These are phyloP conservation scores for Osmanthus fragrans DNA, from an alignment of 257 asterid species.

Conservation along the genomic window DNA sequence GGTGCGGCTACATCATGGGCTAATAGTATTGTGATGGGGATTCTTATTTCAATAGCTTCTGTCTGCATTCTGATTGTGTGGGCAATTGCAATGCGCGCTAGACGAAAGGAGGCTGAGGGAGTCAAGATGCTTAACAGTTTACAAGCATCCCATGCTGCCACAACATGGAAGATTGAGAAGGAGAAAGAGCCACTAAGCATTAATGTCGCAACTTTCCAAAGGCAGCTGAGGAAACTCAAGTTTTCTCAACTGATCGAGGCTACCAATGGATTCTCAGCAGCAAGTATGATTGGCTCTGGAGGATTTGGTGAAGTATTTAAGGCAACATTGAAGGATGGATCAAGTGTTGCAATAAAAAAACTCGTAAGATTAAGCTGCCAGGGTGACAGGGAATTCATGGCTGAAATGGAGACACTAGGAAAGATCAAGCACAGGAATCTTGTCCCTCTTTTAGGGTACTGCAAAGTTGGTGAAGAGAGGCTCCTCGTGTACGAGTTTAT, in stretches of 20 bases:
- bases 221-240: slow-evolving; percentile 74
- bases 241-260: slow-evolving; percentile 92
- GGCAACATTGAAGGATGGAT: slow-evolving; percentile 87
- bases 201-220: slow-evolving; percentile 86
- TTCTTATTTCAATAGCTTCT: slow-evolving; percentile 74
- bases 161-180: slow-evolving; percentile 94
- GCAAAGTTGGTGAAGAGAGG: slow-evolving; percentile 91
- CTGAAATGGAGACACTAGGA: slow-evolving; percentile 93
- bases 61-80: slow-evolving; percentile 73
- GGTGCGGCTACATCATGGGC: slow-evolving; percentile 58
- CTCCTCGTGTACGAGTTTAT: slow-evolving; percentile 82
- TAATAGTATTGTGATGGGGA: slow-evolving; percentile 80
- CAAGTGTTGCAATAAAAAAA: slow-evolving; percentile 87
- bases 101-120: slow-evolving; percentile 70
- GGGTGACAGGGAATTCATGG: slow-evolving; percentile 94
- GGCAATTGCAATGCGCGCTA: slow-evolving; percentile 74
- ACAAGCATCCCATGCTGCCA: slow-evolving; percentile 66
- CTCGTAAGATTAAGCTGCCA: slow-evolving; percentile 80
- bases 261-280: slow-evolving; percentile 87
- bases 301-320: slow-evolving; percentile 93
- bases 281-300: slow-evolving; percentile 84
- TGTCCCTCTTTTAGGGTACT: slow-evolving; percentile 80
- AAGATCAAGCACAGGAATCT: slow-evolving; percentile 87
- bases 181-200: slow-evolving; percentile 97
- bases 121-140: slow-evolving; percentile 71